Evolutionary conservation across 2,329 filamentous ascomycete species (phyloP).

Genomic region (Botryotinia convoluta): DNA sequence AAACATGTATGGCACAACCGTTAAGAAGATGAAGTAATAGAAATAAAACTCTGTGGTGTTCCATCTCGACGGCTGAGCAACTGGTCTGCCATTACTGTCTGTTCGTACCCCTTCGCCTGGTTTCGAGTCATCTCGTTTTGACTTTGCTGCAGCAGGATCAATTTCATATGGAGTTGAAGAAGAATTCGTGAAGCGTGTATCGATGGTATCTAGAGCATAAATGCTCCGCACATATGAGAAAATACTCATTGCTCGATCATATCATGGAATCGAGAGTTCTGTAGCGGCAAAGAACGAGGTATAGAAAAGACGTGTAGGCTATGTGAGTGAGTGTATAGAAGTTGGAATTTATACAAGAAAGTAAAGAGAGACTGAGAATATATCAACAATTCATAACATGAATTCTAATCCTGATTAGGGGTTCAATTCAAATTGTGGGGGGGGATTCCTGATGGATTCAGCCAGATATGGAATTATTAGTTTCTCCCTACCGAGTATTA

Average conservation of each 20-base stretch:
- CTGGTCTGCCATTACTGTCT: constrained; percentile 45
- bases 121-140: constrained; percentile 34
- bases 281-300: background rate
- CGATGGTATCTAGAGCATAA: constrained; percentile 66
- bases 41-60: constrained; percentile 79
- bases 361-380: constrained; percentile 1
- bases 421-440: background rate
- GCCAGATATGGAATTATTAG: background rate
- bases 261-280: background rate
- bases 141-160: constrained; percentile 40
- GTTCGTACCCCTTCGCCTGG: constrained; percentile 35
- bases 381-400: background rate
- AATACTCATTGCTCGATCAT: constrained; percentile 32
- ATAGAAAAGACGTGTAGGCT: background rate
- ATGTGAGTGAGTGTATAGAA: background rate
- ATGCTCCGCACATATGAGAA: constrained; percentile 49
- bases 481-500: background rate
- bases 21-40: constrained; percentile 69
- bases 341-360: constrained; percentile 11
- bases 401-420: background rate
- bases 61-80: constrained; percentile 70
- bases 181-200: constrained; percentile 69
- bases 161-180: constrained; percentile 64
- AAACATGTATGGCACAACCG: constrained; percentile 80
- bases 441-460: background rate